Conservation (phyloP, 2,329 filamentous ascomycete genomes). For the Mollisiaceae sp. region DNA sequence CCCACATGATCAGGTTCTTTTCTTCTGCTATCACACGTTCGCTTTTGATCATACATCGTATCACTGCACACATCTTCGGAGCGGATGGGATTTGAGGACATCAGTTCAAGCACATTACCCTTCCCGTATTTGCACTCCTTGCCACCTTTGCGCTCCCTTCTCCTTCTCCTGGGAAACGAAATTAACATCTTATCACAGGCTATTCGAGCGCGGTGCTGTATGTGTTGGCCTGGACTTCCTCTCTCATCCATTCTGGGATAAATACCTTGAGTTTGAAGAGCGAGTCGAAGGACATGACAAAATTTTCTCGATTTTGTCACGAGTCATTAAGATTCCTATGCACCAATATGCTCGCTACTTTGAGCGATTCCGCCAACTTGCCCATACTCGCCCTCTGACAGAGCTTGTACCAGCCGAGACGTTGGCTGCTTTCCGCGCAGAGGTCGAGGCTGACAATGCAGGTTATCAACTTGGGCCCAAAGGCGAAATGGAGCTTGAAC, state of each 20-base stretch:
- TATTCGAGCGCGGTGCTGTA: slow-evolving; percentile 88
- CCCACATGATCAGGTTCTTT: slow-evolving; percentile 67
- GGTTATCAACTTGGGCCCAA: slow-evolving; percentile 59
- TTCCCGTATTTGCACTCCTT: slow-evolving; percentile 66
- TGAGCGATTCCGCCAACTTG: slow-evolving; percentile 82
- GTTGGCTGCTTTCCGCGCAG: slow-evolving; percentile 70
- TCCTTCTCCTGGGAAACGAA: slow-evolving; percentile 24
- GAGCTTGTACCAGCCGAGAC: slow-evolving; percentile 75
- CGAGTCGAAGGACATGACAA: slow-evolving; percentile 82
- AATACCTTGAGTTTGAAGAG: slow-evolving; percentile 97
- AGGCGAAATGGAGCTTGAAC: slow-evolving; percentile 79
- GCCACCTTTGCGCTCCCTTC: slow-evolving; percentile 44
- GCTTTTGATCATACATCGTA: slow-evolving; percentile 49
- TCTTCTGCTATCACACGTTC: slow-evolving; percentile 53
- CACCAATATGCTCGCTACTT: slow-evolving; percentile 96
- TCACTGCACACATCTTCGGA: slow-evolving; percentile 45
- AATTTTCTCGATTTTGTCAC: slow-evolving; percentile 82
- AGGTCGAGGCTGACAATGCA: slow-evolving; percentile 70
- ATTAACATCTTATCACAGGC: slow-evolving; percentile 55
- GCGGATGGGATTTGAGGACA: slow-evolving; percentile 52
- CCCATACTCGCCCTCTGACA: slow-evolving; percentile 71
- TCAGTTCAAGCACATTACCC: slow-evolving; percentile 59
- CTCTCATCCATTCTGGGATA: slow-evolving; percentile 97
- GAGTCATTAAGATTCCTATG: slow-evolving; percentile 88
- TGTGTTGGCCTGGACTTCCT: slow-evolving; percentile 92